phyloP scores from a whole-genome alignment of 306 rosid species.

The Medicago arabica region DNA sequence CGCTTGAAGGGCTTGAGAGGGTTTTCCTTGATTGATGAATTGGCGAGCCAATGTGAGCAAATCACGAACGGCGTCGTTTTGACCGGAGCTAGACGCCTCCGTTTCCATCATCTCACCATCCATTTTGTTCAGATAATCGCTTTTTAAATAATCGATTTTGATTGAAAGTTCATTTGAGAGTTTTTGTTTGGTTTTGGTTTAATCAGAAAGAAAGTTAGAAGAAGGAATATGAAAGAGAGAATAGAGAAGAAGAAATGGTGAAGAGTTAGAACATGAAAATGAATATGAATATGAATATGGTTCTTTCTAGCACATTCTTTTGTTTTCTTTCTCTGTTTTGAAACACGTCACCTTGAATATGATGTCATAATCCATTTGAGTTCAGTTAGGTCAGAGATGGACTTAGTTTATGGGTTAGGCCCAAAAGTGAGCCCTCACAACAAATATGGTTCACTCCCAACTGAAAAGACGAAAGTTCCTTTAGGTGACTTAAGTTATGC shows the following conservation, averaged over 20 bases:
- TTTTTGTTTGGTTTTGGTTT: not conserved
- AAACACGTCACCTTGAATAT: not conserved
- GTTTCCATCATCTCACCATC: slow-evolving; percentile 51
- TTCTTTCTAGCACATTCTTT: slow-evolving; percentile 31
- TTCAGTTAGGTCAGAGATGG: not conserved
- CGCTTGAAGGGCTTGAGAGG: slow-evolving; percentile 94
- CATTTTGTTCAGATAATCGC: slow-evolving; percentile 17
- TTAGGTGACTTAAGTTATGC: too few relatives aligned
- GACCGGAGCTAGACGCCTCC: slow-evolving; percentile 39
- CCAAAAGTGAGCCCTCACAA: not conserved
- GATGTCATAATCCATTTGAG: not conserved
- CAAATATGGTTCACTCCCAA: too few relatives aligned
- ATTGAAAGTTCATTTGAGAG: not conserved
- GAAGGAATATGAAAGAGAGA: not conserved
- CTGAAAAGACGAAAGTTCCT: too few relatives aligned
- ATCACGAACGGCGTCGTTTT: slow-evolving; percentile 50
- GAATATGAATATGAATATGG: not conserved
- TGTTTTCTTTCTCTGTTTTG: not conserved
- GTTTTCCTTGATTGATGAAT: slow-evolving; percentile 80
- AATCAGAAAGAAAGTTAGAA: too few relatives aligned
- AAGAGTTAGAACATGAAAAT: not conserved
- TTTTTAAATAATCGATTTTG: too few relatives aligned
- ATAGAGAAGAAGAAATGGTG: not conserved
- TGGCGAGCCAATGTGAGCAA: slow-evolving; percentile 86
- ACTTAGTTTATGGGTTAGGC: not conserved